Base-by-base conservation (phyloP, 805 yeast species). In the Blastobotrys peoriensis region DNA sequence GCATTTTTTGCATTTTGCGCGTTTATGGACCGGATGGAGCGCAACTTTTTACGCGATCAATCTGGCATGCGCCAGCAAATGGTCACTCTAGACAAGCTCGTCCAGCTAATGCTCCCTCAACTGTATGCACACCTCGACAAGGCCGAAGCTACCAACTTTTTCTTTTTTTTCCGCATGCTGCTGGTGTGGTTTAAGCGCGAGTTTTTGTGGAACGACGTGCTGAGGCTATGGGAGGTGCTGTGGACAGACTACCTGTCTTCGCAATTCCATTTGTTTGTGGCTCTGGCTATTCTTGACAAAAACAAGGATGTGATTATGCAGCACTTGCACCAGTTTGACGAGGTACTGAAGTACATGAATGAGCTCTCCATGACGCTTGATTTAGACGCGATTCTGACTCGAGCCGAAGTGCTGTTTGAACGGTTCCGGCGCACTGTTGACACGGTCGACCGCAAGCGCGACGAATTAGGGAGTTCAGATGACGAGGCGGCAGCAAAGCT, bases 171-270 rank as follows among this genome's bases (percentile, higher is more conserved):
- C 70, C 71, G 98, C 48, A 91, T 93, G 98, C 67, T 93, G 13
- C 69, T 93, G 33, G 97, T 93, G 2, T 89, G 96, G 96, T 93
- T 76, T 61, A 93, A 93, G 62, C 76, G 98, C 40, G 98, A 93
- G 58, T 82, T 93, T 51, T 75, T 73, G 21, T 85, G 91, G 75
- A 76, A 76, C 39, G 86, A 86, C 44, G 84, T 86, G 1, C 66
- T 84, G 58, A 69, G 75, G 22, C 70, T 91, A n/a, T 91, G 98
- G 98, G 98, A 91, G 59, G 79, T 84, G 2, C 68, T 93, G 38
- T 86, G 93, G 81, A 91, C 98, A 0, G 91, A 91, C 64, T 83
- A 68, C 56, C 80, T 86, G 57, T 76, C 91, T 0, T 80, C 93
- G 4, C 97, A 93, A 62, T 89, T 83, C 61, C 94, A 88, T 54